These are phyloP conservation scores for Allodekkera sacchari DNA, from an alignment of 805 yeast species.

Conservation along the genomic window DNA sequence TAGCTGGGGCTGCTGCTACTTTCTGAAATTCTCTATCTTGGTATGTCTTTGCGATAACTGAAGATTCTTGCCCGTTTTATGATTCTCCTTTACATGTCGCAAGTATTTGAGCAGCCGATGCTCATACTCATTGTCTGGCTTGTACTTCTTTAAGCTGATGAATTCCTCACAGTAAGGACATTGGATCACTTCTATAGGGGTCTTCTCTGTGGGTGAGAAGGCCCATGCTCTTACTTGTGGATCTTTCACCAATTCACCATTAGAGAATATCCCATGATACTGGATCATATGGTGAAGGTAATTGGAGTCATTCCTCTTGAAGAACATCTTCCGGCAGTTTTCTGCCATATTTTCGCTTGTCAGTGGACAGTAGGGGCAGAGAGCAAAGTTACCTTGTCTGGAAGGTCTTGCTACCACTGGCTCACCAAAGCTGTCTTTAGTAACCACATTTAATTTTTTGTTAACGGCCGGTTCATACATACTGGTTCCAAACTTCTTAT, in stretches of 20 bases:
- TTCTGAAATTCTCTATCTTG: too few species aligned
- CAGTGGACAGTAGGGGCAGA: slow-evolving; percentile 22
- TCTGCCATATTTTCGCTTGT: slow-evolving; percentile 10
- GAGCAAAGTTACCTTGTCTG: slow-evolving; percentile 19
- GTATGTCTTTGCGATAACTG: slow-evolving; percentile 5
- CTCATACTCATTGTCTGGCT: slow-evolving; percentile 10
- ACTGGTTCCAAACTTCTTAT: slow-evolving; percentile 11
- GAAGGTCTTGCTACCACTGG: slow-evolving; percentile 4
- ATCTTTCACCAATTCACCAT: slow-evolving; percentile 18
- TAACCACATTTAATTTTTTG: slow-evolving; percentile 7
- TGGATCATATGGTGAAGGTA: slow-evolving; percentile 26
- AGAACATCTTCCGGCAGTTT: slow-evolving; percentile 14
- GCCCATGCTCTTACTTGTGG: slow-evolving; percentile 19
- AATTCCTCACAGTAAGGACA: slow-evolving; percentile 20
- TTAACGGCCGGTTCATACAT: slow-evolving; percentile 18
- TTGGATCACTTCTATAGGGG: slow-evolving; percentile 17
- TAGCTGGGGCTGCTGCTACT: too few species aligned
- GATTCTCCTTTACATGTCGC: slow-evolving; percentile 22
- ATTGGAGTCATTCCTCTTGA: slow-evolving; percentile 22
- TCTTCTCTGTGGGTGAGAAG: slow-evolving; percentile 4
- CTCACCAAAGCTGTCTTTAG: not conserved
- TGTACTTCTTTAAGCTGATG: slow-evolving; percentile 15
- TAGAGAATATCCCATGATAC: slow-evolving; percentile 25
- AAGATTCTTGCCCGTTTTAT: slow-evolving; percentile 20
- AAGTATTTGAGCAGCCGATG: slow-evolving; percentile 21